Conservation (phyloP, 2,329 filamentous ascomycete genomes). For the Fusarium sambucinum region DNA sequence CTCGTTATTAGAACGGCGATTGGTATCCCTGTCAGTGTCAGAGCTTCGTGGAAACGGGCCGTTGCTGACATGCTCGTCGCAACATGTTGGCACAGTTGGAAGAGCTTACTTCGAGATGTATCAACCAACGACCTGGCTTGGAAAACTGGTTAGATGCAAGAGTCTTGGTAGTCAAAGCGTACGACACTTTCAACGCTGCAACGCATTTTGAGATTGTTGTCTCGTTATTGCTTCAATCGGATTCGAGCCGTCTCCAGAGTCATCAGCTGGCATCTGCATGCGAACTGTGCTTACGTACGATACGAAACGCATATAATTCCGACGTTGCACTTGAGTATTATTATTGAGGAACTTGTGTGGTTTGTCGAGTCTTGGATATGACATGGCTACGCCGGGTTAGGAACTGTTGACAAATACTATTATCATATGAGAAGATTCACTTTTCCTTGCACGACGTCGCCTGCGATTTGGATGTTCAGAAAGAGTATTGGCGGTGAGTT, state of each 20-base stretch:
- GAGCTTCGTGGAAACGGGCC: not conserved
- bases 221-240: not conserved
- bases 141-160: not conserved
- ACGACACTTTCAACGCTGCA: not conserved
- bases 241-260: not conserved
- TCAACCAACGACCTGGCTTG: not conserved
- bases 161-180: not conserved
- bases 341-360: not conserved
- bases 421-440: not conserved
- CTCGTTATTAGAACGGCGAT: not conserved
- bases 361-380: not conserved
- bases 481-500: not conserved
- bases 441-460: not conserved
- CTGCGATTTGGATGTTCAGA: not conserved
- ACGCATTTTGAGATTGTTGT: not conserved
- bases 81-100: not conserved
- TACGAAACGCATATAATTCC: not conserved
- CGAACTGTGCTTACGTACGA: conserved; percentile 3
- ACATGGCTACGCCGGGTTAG: not conserved
- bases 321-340: not conserved
- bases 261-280: not conserved
- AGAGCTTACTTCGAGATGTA: not conserved
- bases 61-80: conserved; percentile 10
- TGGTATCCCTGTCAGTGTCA: not conserved
- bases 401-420: not conserved